A percentile compares a stretch with the other conserved stretches of the same genome.
phyloP scores from a whole-genome alignment of 2,329 filamentous ascomycete species.

The Pyrenophora seminiperda region DNA sequence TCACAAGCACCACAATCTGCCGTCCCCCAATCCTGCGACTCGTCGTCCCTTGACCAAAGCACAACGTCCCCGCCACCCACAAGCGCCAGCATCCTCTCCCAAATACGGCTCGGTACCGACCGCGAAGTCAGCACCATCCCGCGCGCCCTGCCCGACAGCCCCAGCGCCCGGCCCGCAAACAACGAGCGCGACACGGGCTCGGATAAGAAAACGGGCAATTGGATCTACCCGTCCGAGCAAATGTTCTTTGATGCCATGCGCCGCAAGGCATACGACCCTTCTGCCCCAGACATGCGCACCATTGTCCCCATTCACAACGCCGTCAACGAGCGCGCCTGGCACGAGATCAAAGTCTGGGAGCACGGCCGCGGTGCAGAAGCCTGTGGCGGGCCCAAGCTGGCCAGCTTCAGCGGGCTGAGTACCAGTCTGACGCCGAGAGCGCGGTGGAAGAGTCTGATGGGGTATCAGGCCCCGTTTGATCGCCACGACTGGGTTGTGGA shows the following conservation, averaged over 20 bases:
- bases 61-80: conserved; percentile 28
- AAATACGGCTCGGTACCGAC: conserved; percentile 50
- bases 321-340: conserved; percentile 96
- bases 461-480: conserved; percentile 93
- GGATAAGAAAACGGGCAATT: conserved; percentile 76
- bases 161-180: conserved; percentile 63
- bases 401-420: conserved; percentile 76
- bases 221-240: conserved; percentile 95
- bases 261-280: conserved; percentile 79
- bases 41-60: conserved; percentile 43
- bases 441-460: conserved; percentile 78
- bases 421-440: conserved; percentile 77
- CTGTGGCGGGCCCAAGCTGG: conserved; percentile 79
- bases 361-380: conserved; percentile 63
- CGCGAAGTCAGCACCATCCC: conserved; percentile 51
- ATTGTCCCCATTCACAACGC: conserved; percentile 98
- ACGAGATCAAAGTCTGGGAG: conserved; percentile 91
- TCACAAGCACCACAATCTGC: conserved; percentile 20
- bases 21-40: conserved; percentile 46
- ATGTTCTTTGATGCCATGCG: conserved; percentile 99
- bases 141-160: conserved; percentile 36
- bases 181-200: conserved; percentile 72
- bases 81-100: conserved; percentile 30
- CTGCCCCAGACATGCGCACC: conserved; percentile 78
- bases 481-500: conserved; percentile 97